Base-by-base conservation (phyloP, 352 stramenopile genomes). In the Aphanomyces astaci region DNA sequence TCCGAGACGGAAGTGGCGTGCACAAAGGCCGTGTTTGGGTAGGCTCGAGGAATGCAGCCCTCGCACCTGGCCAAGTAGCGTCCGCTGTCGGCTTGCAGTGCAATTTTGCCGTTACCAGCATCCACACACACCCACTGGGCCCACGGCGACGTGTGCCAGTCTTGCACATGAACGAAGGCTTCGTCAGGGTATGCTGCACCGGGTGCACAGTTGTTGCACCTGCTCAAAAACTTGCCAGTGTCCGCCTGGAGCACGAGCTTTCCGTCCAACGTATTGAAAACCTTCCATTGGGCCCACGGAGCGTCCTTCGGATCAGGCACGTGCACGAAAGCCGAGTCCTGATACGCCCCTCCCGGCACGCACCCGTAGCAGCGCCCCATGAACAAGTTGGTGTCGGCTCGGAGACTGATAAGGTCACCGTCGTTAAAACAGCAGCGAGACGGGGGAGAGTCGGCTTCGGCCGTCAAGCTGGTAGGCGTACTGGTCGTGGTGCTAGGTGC, bases 121-220 rank as follows among this genome's bases (percentile, higher is more conserved):
- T 52, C 57, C 3, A 55, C 31, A 24, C 57, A 66, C 24, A 17
- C 27, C 57, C 57, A 66, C 30, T 66, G 31, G 30, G 57, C 57
- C 57, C 57, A 66, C 17, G 57, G 39, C 22, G 24, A 15, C 39
- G 2, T 49, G 24, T 65, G 31, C 57, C 31, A 66, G 19, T 57
- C 57, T 4, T 28, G 11, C 0, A 66, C 24, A 4, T 60, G 57
- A 15, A 66, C 57, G 24, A 66, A 66, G 4, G 57, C 57, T 66
- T 15, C 9, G 22, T 10, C 45, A 2, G 39, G 39, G 45, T 66
- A 55, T 15, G 45, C 22, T 0, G 57, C 57, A 19, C 45, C 39
- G 4, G 57, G 57, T 4, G 57, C 57, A 28, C 57, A 66, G 25
- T 62, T 66, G 39, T 52, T 66, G 45, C 57, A 66, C 24, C 57